A percentile compares a stretch with the other conserved stretches of the same genome.
These are phyloP conservation scores for Talaromyces borbonicus DNA, from an alignment of 495 filamentous ascomycete genomes.

Conservation along the genomic window DNA sequence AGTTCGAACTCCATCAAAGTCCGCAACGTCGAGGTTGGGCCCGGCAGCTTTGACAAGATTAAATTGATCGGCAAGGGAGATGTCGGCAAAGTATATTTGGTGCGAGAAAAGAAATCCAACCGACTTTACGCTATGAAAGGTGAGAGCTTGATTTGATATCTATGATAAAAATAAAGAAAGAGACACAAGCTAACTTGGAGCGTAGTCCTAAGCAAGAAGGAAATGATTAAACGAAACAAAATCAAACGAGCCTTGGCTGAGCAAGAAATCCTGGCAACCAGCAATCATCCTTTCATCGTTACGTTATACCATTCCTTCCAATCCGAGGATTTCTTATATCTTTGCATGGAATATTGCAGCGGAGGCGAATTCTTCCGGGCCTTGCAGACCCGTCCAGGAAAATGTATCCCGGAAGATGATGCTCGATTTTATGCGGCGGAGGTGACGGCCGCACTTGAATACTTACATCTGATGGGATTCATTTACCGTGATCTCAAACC, in stretches of 20 bases:
- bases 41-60: conserved; percentile 97
- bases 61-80: conserved; percentile 98
- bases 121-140: conserved; percentile 98
- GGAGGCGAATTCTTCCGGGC: conserved; percentile 95
- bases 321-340: conserved; percentile 93
- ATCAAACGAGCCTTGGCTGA: conserved; percentile 97
- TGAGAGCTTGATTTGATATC: conserved; percentile 25
- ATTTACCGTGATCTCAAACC: conserved; percentile 98
- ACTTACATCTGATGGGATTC: conserved; percentile 97
- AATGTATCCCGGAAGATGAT: conserved; percentile 94
- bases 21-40: conserved; percentile 90
- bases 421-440: conserved; percentile 96
- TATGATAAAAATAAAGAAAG: conserved; percentile 12
- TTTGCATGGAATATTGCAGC: conserved; percentile 99
- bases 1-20: conserved; percentile 99
- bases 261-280: conserved; percentile 95
- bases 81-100: conserved; percentile 96
- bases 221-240: conserved; percentile 99
- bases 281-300: conserved; percentile 98
- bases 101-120: conserved; percentile 92
- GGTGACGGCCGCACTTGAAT: conserved; percentile 95
- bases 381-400: conserved; percentile 90
- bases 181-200: conserved; percentile 23
- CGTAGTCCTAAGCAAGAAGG: conserved; percentile 94
- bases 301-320: conserved; percentile 98